Base-by-base conservation (phyloP, 148 eudicot genomes). In the Drosera capensis region DNA sequence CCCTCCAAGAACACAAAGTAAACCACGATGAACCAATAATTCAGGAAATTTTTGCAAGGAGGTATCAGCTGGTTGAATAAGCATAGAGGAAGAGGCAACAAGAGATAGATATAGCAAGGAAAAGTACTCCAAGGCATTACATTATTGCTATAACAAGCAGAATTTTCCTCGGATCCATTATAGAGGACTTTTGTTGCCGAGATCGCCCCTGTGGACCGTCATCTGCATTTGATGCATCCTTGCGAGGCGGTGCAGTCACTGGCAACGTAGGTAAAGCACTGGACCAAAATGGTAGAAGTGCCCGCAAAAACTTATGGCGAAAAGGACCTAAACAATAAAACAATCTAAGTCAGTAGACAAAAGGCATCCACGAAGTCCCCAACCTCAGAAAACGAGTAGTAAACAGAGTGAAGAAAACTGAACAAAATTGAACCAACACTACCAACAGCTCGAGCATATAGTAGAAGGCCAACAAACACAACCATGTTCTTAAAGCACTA, bases 141-240 rank as follows among this genome's bases (percentile, higher is more conserved):
- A 90, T 78, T 71, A 90, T 84, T 45, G 99, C 99, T 53, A 90
- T 71, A 38, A 85, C 19, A 43, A 90, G 87, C 65, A 90, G 99
- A 52, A 90, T 68, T 64, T 74, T 90, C 64, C 99, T 85, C 11
- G 99, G 95, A 71, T 90, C 99, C 94, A 81, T 81, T 66, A 82
- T 80, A 17, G 99, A 81, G 42, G 82, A 52, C 52, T 36, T 90
- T 29, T 73, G 80, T 42, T 78, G 93, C 31, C 88, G 71, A 9
- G 51, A 43, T 37, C 93, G 88, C 25, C 83, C 73, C 62, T 80
- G 83, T 36, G 71, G 64, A 45, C 24, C 63, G 60, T 85, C 90
- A 59, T 84, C 95, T 43, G 56, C 71, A 41, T 41, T 41, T 8
- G 45, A 41, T 8, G 70, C 60, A 57, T 83, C 97, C 72, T 75